phyloP scores from a whole-genome alignment of 495 filamentous ascomycete species.

The Tetracladium marchalianum region DNA sequence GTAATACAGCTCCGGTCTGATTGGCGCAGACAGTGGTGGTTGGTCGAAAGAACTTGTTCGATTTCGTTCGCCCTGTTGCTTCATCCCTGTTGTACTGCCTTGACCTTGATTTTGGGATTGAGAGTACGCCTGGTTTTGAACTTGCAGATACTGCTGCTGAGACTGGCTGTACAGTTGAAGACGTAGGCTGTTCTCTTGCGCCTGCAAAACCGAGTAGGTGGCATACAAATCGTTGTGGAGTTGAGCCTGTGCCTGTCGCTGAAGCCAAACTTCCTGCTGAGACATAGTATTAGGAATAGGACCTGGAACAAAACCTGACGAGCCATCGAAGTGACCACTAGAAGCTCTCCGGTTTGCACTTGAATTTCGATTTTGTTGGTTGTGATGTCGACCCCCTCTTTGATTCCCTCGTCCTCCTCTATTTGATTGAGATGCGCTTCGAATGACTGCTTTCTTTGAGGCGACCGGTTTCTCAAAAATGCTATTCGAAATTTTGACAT shows the following conservation, averaged over 20 bases:
- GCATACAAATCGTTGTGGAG: slow-evolving; percentile 33
- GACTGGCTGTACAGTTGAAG: slow-evolving; percentile 38
- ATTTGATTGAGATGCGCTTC: slow-evolving; percentile 39
- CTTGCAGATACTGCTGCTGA: slow-evolving; percentile 33
- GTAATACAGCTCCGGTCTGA: slow-evolving; percentile 38
- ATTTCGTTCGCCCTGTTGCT: slow-evolving; percentile 30
- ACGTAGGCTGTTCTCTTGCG: slow-evolving; percentile 32
- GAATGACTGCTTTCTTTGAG: slow-evolving; percentile 38
- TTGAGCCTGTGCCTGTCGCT: slow-evolving; percentile 26
- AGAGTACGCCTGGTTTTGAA: slow-evolving; percentile 32
- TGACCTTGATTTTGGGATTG: slow-evolving; percentile 32
- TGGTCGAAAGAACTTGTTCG: slow-evolving; percentile 40
- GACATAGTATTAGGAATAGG: slow-evolving; percentile 15
- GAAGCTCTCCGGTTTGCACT: slow-evolving; percentile 30
- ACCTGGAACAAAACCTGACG: slow-evolving; percentile 2
- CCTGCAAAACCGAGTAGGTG: slow-evolving; percentile 23
- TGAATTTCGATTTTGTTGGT: slow-evolving; percentile 28
- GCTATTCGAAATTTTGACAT: slow-evolving; percentile 59
- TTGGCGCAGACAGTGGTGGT: slow-evolving; percentile 37
- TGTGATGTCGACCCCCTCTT: slow-evolving; percentile 33
- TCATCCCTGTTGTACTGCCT: slow-evolving; percentile 12
- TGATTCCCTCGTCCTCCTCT: slow-evolving; percentile 49
- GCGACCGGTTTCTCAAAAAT: slow-evolving; percentile 57
- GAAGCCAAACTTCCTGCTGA: slow-evolving; percentile 35
- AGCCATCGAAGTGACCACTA: slow-evolving; percentile 27